Evolutionary conservation across 2,329 filamentous ascomycete genomes (phyloP), one percentile per base, ranked within the genome.

Genomic region (Sporothrix pallida): DNA sequence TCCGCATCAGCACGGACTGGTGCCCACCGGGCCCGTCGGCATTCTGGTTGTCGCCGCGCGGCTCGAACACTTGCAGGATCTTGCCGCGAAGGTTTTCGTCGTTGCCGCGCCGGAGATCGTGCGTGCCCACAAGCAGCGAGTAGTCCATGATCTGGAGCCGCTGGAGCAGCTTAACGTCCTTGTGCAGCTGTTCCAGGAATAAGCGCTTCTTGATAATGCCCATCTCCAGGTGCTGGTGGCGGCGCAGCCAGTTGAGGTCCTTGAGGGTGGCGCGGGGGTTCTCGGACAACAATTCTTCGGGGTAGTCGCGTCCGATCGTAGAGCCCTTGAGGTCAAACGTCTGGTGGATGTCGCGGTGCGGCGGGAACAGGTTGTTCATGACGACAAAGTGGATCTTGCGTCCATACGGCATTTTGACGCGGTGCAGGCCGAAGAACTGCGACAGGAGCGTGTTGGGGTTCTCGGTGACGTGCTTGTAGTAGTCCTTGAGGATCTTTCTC

Each of bases 301-400:
- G 92, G 81, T 96, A 95, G 81, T 98, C 94, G 80, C 96, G 90
- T 15, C 96, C 96, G 77, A 98, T 90, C 0, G 95, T 98, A 7
- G 96, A 98, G 9, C 96, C 96, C 83, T 99, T 99, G 78, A 99
- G 83, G 81, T 99, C 96, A 80, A 97, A 99, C 2, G 95, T 99
- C 79, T 94, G 91, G 83, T 99, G 96, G 75, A 99, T 98, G 81
- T 99, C 96, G 78, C 95, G 90, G 83, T 99, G 96, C 7, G 96
- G 95, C 13, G 96, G 96, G 80, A 99, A 99, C 17, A 99, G 88
- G 82, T 99, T 99, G 86, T 99, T 99, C 96, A 99, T 99, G 80
- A 99, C 95, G 75, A 99, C 96, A 78, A 99, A 99, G 83, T 99
- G 96, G 72, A 98, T 98, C 84, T 99, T 99, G 80, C 95, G 92